Evolutionary conservation across 2,329 filamentous ascomycete species (phyloP).

Genomic region (Alternaria viburni): DNA sequence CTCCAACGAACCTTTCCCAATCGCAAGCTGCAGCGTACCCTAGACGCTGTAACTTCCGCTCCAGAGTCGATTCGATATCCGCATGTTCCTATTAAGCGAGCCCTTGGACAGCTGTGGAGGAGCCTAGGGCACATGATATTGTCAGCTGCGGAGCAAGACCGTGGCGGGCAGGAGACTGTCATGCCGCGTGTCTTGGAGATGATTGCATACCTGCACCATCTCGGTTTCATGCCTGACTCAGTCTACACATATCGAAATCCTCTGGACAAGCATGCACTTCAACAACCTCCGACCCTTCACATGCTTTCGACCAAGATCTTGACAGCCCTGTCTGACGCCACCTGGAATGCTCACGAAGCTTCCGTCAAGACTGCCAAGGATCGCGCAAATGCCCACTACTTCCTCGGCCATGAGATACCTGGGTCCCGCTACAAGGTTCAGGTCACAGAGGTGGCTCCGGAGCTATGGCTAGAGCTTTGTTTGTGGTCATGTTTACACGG

Average conservation of each 20-base stretch:
- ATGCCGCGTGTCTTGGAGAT: slow-evolving; percentile 56
- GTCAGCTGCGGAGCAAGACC: slow-evolving; percentile 33
- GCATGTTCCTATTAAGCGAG: slow-evolving; percentile 38
- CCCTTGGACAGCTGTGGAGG: slow-evolving; percentile 55
- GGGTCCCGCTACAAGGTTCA: slow-evolving; percentile 51
- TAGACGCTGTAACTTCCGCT: slow-evolving; percentile 34
- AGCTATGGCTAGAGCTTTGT: slow-evolving; percentile 60
- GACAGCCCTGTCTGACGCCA: slow-evolving; percentile 58
- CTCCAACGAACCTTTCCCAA: slow-evolving; percentile 21
- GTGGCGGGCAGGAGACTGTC: slow-evolving; percentile 31
- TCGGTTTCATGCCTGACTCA: slow-evolving; percentile 54
- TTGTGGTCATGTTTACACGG: slow-evolving; percentile 59
- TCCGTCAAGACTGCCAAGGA: slow-evolving; percentile 35
- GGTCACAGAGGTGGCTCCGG: slow-evolving; percentile 51
- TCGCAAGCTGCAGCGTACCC: slow-evolving; percentile 18
- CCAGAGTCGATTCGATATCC: slow-evolving; percentile 33
- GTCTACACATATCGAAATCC: slow-evolving; percentile 51
- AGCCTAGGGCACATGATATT: slow-evolving; percentile 56
- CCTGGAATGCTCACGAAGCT: slow-evolving; percentile 56
- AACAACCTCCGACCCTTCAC: slow-evolving; percentile 56
- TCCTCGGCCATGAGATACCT: slow-evolving; percentile 53
- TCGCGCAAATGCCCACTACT: slow-evolving; percentile 47
- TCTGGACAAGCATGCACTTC: slow-evolving; percentile 46
- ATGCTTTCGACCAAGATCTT: slow-evolving; percentile 57
- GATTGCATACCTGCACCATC: slow-evolving; percentile 56